Conservation (phyloP, 495 filamentous ascomycete genomes). For the Hypoxylon crocopeplum region DNA sequence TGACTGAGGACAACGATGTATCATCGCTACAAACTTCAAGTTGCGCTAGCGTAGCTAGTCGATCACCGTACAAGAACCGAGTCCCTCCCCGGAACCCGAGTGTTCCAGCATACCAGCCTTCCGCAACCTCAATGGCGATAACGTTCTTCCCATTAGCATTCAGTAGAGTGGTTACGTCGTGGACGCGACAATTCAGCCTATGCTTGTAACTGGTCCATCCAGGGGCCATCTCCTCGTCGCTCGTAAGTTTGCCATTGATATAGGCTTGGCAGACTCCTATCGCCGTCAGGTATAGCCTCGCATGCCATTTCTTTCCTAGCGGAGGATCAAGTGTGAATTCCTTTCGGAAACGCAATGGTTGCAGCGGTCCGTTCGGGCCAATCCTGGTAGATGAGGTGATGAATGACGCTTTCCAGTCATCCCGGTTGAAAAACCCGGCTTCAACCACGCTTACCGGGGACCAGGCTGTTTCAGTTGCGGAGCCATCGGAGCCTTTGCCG, state of each 20-base stretch:
- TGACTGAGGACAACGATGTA: slow-evolving; percentile 24
- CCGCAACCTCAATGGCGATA: slow-evolving; percentile 53
- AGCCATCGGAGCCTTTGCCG: too few species aligned
- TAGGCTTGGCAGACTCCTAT: slow-evolving; percentile 53
- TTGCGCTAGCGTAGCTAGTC: slow-evolving; percentile 49
- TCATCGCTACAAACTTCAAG: slow-evolving; percentile 45
- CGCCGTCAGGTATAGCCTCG: slow-evolving; percentile 53
- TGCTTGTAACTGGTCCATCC: slow-evolving; percentile 58
- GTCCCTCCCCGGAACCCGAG: slow-evolving; percentile 48
- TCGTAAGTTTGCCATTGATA: slow-evolving; percentile 52
- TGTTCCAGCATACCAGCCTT: slow-evolving; percentile 58
- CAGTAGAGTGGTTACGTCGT: slow-evolving; percentile 49
- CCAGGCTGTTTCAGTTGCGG: too few species aligned
- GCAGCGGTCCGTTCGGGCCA: too few species aligned
- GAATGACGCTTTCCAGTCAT: too few species aligned
- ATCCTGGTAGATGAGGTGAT: too few species aligned
- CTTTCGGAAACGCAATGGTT: too few species aligned
- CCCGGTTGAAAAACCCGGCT: too few species aligned
- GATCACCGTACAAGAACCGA: slow-evolving; percentile 49
- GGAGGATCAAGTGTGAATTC: neutral
- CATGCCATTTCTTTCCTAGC: neutral
- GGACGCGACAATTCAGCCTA: slow-evolving; percentile 53
- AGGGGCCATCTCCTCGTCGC: slow-evolving; percentile 51
- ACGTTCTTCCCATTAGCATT: slow-evolving; percentile 42
- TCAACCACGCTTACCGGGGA: too few species aligned